A percentile compares a stretch with the other conserved stretches of the same genome.
Conservation (phyloP, 805 yeast species). For the Hanseniaspora meyeri region DNA sequence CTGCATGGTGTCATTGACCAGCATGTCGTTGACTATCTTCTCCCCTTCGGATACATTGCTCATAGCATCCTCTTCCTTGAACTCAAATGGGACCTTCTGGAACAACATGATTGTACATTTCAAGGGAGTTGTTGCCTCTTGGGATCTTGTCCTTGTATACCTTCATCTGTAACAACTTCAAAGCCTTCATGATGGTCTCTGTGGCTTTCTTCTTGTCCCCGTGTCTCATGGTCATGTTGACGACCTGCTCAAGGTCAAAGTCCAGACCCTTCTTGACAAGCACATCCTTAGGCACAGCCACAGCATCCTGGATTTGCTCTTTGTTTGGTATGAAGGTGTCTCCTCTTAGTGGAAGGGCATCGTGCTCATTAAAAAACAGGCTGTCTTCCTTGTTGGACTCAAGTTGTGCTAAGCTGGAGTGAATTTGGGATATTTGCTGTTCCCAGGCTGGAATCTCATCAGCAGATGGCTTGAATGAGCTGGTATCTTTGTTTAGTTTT, state of each 20-base stretch:
- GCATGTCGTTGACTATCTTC: background rate
- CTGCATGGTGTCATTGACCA: background rate
- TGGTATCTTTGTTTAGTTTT: constrained; percentile 10
- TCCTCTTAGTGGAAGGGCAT: constrained; percentile 12
- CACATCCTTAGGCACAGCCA: constrained; percentile 36
- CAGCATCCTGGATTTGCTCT: constrained; percentile 51
- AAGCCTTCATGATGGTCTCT: constrained; percentile 57
- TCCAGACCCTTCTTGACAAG: constrained; percentile 49
- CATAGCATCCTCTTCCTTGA: background rate
- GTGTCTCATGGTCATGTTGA: constrained; percentile 81
- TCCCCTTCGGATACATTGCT: background rate
- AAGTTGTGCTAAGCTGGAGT: constrained; percentile 32
- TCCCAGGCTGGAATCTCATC: constrained; percentile 34
- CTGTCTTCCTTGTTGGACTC: constrained; percentile 29
- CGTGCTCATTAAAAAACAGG: constrained; percentile 20
- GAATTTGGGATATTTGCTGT: constrained; percentile 29
- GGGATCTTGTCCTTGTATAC: constrained; percentile 41
- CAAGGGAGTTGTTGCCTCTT: constrained; percentile 12
- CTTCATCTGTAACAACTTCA: constrained; percentile 52
- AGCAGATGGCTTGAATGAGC: constrained; percentile 19
- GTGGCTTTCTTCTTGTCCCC: constrained; percentile 79
- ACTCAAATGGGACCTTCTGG: constrained; percentile 9
- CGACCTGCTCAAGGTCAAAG: constrained; percentile 62
- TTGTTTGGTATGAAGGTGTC: constrained; percentile 44
- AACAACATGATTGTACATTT: background rate